These are phyloP conservation scores for Talaromyces trachyspermus DNA, from an alignment of 495 filamentous ascomycete species.

Conservation along the genomic window DNA sequence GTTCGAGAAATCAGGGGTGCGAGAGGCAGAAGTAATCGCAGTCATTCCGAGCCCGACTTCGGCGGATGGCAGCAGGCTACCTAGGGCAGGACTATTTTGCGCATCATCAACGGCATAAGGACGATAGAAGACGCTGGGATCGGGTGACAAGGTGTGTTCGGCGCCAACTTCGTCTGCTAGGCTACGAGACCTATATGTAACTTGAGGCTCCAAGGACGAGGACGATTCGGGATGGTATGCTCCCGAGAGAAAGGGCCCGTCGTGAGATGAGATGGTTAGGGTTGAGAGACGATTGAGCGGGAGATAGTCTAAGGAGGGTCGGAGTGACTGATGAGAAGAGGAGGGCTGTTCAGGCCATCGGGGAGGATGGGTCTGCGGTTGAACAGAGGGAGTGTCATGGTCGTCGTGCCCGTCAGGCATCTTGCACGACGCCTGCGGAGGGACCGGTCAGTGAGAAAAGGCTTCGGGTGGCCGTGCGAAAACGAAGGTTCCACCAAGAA, in stretches of 20 bases:
- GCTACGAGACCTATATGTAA: conserved; percentile 19
- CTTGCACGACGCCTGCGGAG: conserved; percentile 35
- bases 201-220: conserved; percentile 15
- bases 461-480: conserved; percentile 1
- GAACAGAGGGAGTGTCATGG: conserved; percentile 29
- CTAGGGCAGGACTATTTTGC: conserved; percentile 20
- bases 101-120: conserved; percentile 17
- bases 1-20: conserved; percentile 4
- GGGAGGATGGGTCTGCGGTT: not conserved
- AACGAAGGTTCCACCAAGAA: conserved; percentile 11
- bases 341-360: conserved; percentile 17
- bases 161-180: conserved; percentile 9
- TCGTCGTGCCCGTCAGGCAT: conserved; percentile 42
- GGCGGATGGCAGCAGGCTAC: conserved; percentile 17
- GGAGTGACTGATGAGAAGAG: conserved; percentile 32
- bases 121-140: conserved; percentile 50
- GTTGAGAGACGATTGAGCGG: conserved; percentile 15
- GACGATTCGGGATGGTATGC: conserved; percentile 20
- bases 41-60: conserved; percentile 19
- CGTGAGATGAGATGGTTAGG: conserved; percentile 18
- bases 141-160: conserved; percentile 31
- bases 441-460: conserved; percentile 8
- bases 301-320: conserved; percentile 26
- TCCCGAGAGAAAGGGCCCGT: conserved; percentile 18
- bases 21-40: conserved; percentile 6